Evolutionary conservation across 805 yeast genomes (phyloP), one percentile per base, ranked within the genome.

Genomic region (Myxozyma udenii): DNA sequence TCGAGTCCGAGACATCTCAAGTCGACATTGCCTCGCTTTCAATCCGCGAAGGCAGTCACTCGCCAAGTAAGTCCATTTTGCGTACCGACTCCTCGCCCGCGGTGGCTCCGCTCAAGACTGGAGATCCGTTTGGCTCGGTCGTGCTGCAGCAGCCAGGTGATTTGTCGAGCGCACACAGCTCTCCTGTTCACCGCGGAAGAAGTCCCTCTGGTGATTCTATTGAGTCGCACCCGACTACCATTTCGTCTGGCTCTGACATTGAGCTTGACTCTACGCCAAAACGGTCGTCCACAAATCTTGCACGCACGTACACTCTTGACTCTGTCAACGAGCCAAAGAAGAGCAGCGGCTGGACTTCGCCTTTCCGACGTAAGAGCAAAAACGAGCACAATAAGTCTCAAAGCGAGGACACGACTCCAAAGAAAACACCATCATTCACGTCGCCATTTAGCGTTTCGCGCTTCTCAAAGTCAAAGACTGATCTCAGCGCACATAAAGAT

Each of bases 291-390:
- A 21, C 24, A 23, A 12, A 19, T 16, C 33, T 11, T 4, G 25
- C 40, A 3, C 19, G 12, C n/a, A 42, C 3, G 21, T 19, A n/a
- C 26, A 6, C 24, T 7, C 6, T 4, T 7, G 36, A 19, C 28
- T 16, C 45, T 5, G 22, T 43, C 6, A 21, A 22, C 19, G 30
- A 22, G 35, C 19, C 38, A 3, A 38, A 41, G 33, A 47, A 51
- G 28, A 45, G 26, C 11, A 48, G 71, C 26, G 68, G 73, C 1
- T 74, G 78, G 77, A 72, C 73, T 7, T 68, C 73, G 42, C 77
- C 77, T 23, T 73, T 74, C 62, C 63, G 73, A 50, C 64, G 72
- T 28, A 63, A 68, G 48, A 64, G 69, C 52, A 67, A 63, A 51
- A 62, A 66, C 43, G 73, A 69, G 21, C 51, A 60, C 37, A 51